Evolutionary conservation across 2,329 filamentous ascomycete species (phyloP).

Genomic region (Fusarium sp.): DNA sequence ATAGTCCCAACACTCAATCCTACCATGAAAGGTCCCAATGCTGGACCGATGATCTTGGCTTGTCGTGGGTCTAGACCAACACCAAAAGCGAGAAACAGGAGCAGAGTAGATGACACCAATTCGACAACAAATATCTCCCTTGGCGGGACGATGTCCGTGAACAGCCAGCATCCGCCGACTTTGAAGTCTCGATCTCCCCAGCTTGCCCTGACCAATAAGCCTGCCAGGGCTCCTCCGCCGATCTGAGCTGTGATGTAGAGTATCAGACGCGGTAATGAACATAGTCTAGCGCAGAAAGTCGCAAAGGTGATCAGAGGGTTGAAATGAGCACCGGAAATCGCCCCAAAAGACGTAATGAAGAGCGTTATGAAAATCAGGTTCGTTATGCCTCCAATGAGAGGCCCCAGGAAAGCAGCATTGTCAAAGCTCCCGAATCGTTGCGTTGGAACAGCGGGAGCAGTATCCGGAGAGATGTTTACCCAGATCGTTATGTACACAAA

Average conservation of each 20-base stretch:
- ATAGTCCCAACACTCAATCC: constrained; percentile 52
- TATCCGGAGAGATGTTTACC: constrained; percentile 20
- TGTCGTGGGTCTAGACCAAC: constrained; percentile 65
- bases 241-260: constrained; percentile 62
- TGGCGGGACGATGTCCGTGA: constrained; percentile 37
- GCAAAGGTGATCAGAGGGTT: constrained; percentile 65
- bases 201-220: constrained; percentile 38
- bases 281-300: constrained; percentile 62
- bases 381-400: constrained; percentile 44
- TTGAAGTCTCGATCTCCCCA: constrained; percentile 46
- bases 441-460: constrained; percentile 19
- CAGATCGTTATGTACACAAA: constrained; percentile 39
- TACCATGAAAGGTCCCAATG: constrained; percentile 60
- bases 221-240: constrained; percentile 52
- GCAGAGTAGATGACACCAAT: constrained; percentile 57
- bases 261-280: constrained; percentile 59
- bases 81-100: constrained; percentile 63
- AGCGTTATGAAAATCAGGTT: constrained; percentile 54
- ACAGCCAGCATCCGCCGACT: constrained; percentile 46
- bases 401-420: constrained; percentile 44
- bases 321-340: constrained; percentile 63
- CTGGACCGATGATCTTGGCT: constrained; percentile 58
- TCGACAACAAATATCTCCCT: constrained; percentile 58
- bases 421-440: constrained; percentile 34
- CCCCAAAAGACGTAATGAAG: constrained; percentile 60